Evolutionary conservation across 116 monocot genomes (phyloP).

Genomic region (Posidonia oceanica): DNA sequence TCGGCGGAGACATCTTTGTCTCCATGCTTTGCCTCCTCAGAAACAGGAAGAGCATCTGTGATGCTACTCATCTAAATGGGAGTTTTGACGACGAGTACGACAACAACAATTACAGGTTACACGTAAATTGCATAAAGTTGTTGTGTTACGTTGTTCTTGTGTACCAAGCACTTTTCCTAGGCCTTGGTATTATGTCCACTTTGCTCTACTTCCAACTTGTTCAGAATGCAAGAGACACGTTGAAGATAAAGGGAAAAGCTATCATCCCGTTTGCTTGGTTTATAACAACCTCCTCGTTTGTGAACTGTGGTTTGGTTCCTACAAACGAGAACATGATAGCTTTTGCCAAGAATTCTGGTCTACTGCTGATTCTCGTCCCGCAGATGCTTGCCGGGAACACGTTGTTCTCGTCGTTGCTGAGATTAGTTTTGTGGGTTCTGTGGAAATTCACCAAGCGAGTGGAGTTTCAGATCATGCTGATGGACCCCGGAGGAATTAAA

Average conservation of each 20-base stretch:
- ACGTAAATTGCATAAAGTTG: not conserved
- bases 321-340: conserved; percentile 60
- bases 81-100: not conserved
- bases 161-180: conserved; percentile 20
- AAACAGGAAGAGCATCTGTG: no score
- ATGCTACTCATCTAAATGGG: not conserved
- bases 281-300: conserved; percentile 34
- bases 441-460: not conserved
- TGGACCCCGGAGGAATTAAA: not conserved
- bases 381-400: conserved; percentile 42
- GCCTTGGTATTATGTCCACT: conserved; percentile 12
- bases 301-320: conserved; percentile 49
- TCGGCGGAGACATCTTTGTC: conserved; percentile 47
- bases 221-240: conserved; percentile 7
- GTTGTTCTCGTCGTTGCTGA: conserved; percentile 32
- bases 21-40: conserved; percentile 13
- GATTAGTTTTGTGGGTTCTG: conserved; percentile 20
- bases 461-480: conserved; percentile 2
- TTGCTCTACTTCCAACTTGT: conserved; percentile 24
- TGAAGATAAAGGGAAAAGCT: conserved; percentile 25
- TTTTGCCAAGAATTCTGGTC: conserved; percentile 28
- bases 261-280: conserved; percentile 17
- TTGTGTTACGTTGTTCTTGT: conserved; percentile 18
- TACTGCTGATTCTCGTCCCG: conserved; percentile 20
- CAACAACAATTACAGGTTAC: not conserved